phyloP scores from a whole-genome alignment of 2,329 filamentous ascomycete genomes.

The Epichloe amarillans region DNA sequence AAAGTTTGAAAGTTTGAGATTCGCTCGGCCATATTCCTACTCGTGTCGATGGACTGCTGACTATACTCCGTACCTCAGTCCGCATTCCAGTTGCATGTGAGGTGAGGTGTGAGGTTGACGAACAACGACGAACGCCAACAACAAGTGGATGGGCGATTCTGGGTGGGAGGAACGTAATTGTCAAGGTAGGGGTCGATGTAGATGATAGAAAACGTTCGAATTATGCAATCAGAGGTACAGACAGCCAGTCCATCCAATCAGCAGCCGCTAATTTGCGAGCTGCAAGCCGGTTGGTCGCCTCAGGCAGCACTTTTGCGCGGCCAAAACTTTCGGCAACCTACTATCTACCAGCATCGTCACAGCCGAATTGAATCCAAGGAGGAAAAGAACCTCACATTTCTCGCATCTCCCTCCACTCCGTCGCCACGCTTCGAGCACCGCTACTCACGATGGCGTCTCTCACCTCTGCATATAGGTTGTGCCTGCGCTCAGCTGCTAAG shows the following conservation, averaged over 20 bases:
- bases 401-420: constrained; percentile 10
- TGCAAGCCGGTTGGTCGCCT: constrained; percentile 23
- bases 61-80: background rate
- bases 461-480: constrained; percentile 52
- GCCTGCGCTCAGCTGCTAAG: constrained; percentile 46
- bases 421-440: constrained; percentile 5
- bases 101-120: no score
- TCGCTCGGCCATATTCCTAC: no score
- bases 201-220: no score
- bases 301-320: constrained; percentile 25
- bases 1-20: no score
- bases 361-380: constrained; percentile 16
- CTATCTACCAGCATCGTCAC: constrained; percentile 19
- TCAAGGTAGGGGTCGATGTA: no score
- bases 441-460: constrained; percentile 48
- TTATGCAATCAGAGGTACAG: no score
- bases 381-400: constrained; percentile 37
- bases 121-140: no score
- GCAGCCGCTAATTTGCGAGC: constrained; percentile 31
- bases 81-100: background rate
- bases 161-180: no score
- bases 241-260: constrained; percentile 32
- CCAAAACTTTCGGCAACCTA: constrained; percentile 28
- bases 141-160: no score
- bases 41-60: background rate